phyloP scores from a whole-genome alignment of 768 basidiomycete genomes.

The Psilocybe tampanensis region DNA sequence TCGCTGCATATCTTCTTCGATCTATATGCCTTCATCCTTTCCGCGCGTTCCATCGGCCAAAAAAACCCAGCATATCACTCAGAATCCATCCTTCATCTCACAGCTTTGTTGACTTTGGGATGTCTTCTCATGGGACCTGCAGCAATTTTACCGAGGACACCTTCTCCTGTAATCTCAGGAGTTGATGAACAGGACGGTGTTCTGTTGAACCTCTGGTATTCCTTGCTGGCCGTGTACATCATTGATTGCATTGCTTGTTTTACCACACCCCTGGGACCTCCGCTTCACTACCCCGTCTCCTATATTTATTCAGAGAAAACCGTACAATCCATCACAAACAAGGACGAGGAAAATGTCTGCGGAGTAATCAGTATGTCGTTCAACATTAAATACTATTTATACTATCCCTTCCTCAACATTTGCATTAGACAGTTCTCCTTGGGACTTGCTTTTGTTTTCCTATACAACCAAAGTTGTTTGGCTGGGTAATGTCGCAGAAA shows the following conservation, averaged over 20 bases:
- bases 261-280: conserved; percentile 75
- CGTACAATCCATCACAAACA: conserved; percentile 58
- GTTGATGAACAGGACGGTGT: conserved; percentile 18
- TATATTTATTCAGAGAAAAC: conserved; percentile 76
- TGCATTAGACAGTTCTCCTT: conserved; percentile 54
- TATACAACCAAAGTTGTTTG: conserved; percentile 16
- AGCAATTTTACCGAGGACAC: conserved; percentile 58
- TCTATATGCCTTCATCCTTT: conserved; percentile 59
- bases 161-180: conserved; percentile 32
- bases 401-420: background rate
- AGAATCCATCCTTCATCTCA: conserved; percentile 62
- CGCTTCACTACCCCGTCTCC: conserved; percentile 72
- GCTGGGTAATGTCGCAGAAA: conserved; percentile 14
- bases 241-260: conserved; percentile 39
- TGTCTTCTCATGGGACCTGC: conserved; percentile 26
- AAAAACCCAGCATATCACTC: conserved; percentile 42
- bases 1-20: conserved; percentile 54
- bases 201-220: conserved; percentile 50
- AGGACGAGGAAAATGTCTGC: conserved; percentile 75
- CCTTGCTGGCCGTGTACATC: conserved; percentile 51
- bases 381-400: background rate
- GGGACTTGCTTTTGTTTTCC: conserved; percentile 38
- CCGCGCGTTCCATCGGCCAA: conserved; percentile 53
- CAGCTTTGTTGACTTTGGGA: conserved; percentile 53
- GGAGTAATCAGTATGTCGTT: conserved; percentile 50